A percentile compares a stretch with the other conserved stretches of the same genome.
Evolutionary conservation across 371 early-diverging fungal species (phyloP).

Genomic region (Entomophthora muscae): DNA sequence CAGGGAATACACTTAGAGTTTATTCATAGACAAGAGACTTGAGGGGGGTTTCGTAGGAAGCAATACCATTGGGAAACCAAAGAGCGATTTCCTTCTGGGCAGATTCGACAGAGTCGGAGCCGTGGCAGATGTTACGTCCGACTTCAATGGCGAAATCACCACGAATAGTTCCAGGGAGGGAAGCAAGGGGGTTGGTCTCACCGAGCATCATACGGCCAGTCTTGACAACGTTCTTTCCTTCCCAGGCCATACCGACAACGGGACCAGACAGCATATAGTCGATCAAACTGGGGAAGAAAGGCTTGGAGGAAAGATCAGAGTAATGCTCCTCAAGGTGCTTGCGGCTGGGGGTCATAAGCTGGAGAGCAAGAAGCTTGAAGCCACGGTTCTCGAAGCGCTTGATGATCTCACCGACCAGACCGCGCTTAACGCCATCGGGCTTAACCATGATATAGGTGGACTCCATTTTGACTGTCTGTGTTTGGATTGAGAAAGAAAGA

Average conservation of each 20-base stretch:
- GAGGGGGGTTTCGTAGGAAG: constrained; percentile 32
- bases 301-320: constrained; percentile 76
- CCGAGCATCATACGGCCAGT: constrained; percentile 94
- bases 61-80: constrained; percentile 87
- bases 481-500: not conserved
- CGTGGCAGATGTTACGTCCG: constrained; percentile 97
- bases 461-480: constrained; percentile 8
- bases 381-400: constrained; percentile 85
- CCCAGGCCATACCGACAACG: constrained; percentile 91
- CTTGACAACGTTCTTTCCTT: constrained; percentile 93
- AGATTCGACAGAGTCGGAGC: constrained; percentile 93
- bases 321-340: constrained; percentile 92
- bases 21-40: constrained; percentile 67
- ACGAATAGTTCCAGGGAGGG: constrained; percentile 97
- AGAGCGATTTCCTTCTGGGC: constrained; percentile 94
- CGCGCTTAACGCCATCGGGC: constrained; percentile 67
- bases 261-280: constrained; percentile 70
- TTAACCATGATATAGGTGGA: constrained; percentile 16
- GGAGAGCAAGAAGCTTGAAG: constrained; percentile 69
- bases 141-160: constrained; percentile 93
- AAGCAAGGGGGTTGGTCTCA: constrained; percentile 81
- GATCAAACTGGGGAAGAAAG: constrained; percentile 91
- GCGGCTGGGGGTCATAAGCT: constrained; percentile 55
- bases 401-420: constrained; percentile 92
- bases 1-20: too few species aligned